A percentile compares a stretch with the other conserved stretches of the same genome.
These are phyloP conservation scores for Metschnikowia baotianmanensis DNA, from an alignment of 805 yeast species.

Conservation along the genomic window DNA sequence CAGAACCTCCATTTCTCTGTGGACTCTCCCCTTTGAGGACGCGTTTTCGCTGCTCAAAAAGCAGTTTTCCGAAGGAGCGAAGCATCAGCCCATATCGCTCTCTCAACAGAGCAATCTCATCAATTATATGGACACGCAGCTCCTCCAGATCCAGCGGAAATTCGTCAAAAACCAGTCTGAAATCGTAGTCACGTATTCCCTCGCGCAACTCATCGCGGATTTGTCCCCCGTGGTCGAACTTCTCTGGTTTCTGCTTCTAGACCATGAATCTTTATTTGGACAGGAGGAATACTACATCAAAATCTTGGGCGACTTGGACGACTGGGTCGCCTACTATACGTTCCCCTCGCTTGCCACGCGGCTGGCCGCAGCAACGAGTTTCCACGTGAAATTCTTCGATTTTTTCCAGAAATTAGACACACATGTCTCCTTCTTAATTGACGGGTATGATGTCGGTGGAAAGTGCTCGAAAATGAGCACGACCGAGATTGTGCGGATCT, in stretches of 20 bases:
- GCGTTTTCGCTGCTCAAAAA: conserved; percentile 19
- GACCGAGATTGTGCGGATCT: conserved; percentile 53
- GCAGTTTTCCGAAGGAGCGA: conserved; percentile 1
- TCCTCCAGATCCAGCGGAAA: conserved; percentile 19
- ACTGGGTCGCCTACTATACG: conserved; percentile 45
- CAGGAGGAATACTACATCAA: conserved; percentile 61
- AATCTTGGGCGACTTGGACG: conserved; percentile 66
- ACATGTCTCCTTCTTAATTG: conserved; percentile 27
- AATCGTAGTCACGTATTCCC: conserved; percentile 19
- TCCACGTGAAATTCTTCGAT: conserved; percentile 21
- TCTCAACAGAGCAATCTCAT: conserved; percentile 53
- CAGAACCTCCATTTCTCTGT: conserved; percentile 9
- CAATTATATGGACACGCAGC: conserved; percentile 14
- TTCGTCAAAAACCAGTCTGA: conserved; percentile 39
- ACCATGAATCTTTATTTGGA: conserved; percentile 42
- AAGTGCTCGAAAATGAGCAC: conserved; percentile 28
- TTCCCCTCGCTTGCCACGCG: conserved; percentile 14
- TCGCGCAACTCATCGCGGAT: conserved; percentile 42
- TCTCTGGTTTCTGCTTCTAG: conserved; percentile 57
- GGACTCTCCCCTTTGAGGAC: conserved; percentile 28
- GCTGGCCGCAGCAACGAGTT: neutral
- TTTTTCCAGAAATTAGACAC: conserved; percentile 40
- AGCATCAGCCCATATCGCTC: conserved; percentile 13
- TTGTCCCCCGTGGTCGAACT: conserved; percentile 50
- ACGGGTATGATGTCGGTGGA: conserved; percentile 23